Conservation (phyloP, 441 rosid species). For the Caryocar brasiliense region DNA sequence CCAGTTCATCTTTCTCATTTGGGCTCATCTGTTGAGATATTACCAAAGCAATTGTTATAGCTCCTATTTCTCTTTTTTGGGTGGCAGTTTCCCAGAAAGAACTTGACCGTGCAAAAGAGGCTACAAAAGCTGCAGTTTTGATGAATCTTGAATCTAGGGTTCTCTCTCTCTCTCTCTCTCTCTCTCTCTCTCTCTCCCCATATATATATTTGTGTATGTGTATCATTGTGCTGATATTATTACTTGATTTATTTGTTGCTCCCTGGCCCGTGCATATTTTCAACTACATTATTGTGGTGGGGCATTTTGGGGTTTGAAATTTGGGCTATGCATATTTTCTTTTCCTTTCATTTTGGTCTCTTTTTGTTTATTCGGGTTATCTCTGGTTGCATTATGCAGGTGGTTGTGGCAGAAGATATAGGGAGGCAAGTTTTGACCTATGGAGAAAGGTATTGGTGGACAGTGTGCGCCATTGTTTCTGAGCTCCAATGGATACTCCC, state of each 20-base stretch:
- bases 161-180: slow-evolving; percentile 13
- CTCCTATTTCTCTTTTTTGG: neutral
- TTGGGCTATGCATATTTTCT: neutral
- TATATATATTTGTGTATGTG: too few species aligned
- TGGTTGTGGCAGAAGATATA: slow-evolving; percentile 71
- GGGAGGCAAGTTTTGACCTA: slow-evolving; percentile 84
- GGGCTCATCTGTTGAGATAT: too few species aligned
- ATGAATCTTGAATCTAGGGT: slow-evolving; percentile 94
- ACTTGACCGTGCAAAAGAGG: slow-evolving; percentile 67
- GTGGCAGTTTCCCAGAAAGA: slow-evolving; percentile 44
- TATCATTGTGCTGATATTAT: neutral
- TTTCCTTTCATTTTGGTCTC: neutral
- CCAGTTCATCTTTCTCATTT: neutral
- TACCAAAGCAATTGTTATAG: too few species aligned
- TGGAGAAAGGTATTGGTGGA: slow-evolving; percentile 82
- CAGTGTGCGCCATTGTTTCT: too few species aligned
- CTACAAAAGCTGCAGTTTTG: slow-evolving; percentile 75
- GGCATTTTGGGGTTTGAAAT: too few species aligned
- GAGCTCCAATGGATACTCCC: too few species aligned
- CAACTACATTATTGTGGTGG: too few species aligned
- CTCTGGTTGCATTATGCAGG: slow-evolving; percentile 25
- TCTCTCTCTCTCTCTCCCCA: neutral
- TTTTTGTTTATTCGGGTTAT: slow-evolving; percentile 6
- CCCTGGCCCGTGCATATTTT: neutral
- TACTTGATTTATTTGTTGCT: neutral